Evolutionary conservation across 2,329 filamentous ascomycete species (phyloP), one percentile per base, ranked within the genome.

Genomic region (Elsinoe arachidis): DNA sequence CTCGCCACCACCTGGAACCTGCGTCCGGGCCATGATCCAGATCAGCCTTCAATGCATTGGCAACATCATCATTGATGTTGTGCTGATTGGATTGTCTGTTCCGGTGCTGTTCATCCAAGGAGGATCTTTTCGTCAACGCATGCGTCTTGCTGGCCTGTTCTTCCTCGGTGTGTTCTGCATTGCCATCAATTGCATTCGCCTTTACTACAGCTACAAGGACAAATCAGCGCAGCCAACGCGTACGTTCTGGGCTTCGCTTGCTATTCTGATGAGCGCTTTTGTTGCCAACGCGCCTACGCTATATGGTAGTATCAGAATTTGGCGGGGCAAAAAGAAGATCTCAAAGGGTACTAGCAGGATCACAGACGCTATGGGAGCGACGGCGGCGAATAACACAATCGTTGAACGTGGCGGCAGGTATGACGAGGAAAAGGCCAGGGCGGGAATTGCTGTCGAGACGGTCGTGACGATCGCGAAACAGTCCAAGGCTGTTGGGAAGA

Each of bases 1-100:
- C 26, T 39, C 34, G n/a, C 52, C 52, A 12, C 19, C 34, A 15
- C 52, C 52, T 21, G 52, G 52, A 15, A 26, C 33, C 15, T 73
- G 72, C 49, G 65, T 67, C 1, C 61, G 64, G 35, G 71, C 68
- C 1, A n/a, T n/a, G n/a, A n/a, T n/a, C n/a, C n/a, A n/a, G n/a
- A n/a, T 14, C 30, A 17, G 6, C 23, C 62, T 68, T 10, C 71
- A 72, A 61, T 65, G 66, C 1, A 58, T 67, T 9, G 63, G 66
- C 47, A 73, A 73, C 59, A 67, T 69, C 21, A 37, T 41, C 43
- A 59, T 59, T 52, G 61, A 63, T 41, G 9, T 67, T 2, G 33
- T 71, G 21, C 63, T 71, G 0, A 64, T 71, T 33, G 53, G 61
- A 6, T 65, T 70, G 51, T 59, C 58, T 15, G 37, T 56, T 1